Evolutionary conservation across 2,329 filamentous ascomycete species (phyloP).

Genomic region (Graphiopsis chlorocephala): DNA sequence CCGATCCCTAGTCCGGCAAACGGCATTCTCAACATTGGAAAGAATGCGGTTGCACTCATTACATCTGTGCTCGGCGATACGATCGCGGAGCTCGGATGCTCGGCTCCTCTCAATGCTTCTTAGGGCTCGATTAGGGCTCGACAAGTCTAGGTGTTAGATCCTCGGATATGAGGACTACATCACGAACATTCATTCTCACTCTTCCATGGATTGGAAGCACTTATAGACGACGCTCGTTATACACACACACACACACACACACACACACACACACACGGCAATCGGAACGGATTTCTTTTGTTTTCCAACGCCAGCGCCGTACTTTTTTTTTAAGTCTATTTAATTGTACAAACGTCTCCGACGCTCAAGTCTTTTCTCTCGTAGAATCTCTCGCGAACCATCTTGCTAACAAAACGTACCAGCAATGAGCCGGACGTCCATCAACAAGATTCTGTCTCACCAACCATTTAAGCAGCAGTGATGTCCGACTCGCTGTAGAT

Average conservation of each 20-base stretch:
- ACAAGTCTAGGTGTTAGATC: background rate
- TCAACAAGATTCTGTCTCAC: background rate
- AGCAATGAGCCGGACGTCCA: background rate
- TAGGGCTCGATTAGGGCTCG: background rate
- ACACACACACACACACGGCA: background rate
- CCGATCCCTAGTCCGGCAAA: constrained; percentile 3
- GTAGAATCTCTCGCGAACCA: background rate
- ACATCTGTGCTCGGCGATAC: background rate
- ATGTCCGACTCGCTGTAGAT: constrained; percentile 26
- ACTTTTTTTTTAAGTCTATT: background rate
- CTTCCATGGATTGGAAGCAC: background rate
- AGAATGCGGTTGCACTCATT: background rate
- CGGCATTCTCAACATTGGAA: background rate
- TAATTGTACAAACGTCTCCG: background rate
- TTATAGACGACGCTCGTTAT: background rate
- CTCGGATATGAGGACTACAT: background rate
- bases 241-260: background rate
- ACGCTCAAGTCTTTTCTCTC: background rate
- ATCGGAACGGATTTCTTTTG: background rate
- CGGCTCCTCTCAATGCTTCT: constrained; percentile 4
- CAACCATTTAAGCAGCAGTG: constrained; percentile 15
- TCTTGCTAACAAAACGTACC: background rate
- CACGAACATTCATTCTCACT: background rate
- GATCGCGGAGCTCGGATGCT: constrained; percentile 1
- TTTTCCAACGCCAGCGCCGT: background rate